These are phyloP conservation scores for Pachysandra terminalis DNA, from an alignment of 164 flowering plant species.

Conservation along the genomic window DNA sequence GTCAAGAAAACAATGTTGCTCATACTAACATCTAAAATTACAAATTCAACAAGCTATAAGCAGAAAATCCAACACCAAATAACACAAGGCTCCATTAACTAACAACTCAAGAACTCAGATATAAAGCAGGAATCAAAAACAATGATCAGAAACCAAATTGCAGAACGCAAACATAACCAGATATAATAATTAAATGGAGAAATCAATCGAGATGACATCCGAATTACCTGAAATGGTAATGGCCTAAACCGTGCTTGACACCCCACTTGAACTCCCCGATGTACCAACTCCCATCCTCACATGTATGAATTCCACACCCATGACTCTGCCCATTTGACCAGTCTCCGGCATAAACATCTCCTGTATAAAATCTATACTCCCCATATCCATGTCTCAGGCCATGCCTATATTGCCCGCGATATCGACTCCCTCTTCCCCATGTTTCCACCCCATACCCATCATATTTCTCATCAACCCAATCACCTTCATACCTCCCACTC, in stretches of 20 bases:
- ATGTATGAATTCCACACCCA: constrained; percentile 38
- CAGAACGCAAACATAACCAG: no score
- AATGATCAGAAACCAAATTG: background rate
- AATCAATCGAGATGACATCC: background rate
- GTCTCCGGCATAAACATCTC: constrained; percentile 38
- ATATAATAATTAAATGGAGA: background rate
- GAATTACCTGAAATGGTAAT: constrained; percentile 36
- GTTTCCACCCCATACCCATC: constrained; percentile 40
- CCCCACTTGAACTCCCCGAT: constrained; percentile 42
- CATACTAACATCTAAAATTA: no score
- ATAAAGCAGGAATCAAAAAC: background rate
- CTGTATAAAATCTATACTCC: constrained; percentile 35
- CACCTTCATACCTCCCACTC: constrained; percentile 43
- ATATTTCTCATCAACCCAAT: constrained; percentile 41
- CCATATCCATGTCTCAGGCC: constrained; percentile 39
- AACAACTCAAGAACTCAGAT: background rate
- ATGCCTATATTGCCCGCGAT: constrained; percentile 34
- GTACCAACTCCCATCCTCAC: constrained; percentile 38
- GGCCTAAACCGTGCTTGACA: constrained; percentile 43
- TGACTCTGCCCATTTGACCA: constrained; percentile 45
- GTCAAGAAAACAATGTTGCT: no score
- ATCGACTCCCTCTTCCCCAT: constrained; percentile 38
- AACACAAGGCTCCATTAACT: background rate
- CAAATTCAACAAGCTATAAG: no score
- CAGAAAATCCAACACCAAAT: background rate